These are phyloP conservation scores for Angophora floribunda DNA, from an alignment of 345 rosid species.

Conservation along the genomic window DNA sequence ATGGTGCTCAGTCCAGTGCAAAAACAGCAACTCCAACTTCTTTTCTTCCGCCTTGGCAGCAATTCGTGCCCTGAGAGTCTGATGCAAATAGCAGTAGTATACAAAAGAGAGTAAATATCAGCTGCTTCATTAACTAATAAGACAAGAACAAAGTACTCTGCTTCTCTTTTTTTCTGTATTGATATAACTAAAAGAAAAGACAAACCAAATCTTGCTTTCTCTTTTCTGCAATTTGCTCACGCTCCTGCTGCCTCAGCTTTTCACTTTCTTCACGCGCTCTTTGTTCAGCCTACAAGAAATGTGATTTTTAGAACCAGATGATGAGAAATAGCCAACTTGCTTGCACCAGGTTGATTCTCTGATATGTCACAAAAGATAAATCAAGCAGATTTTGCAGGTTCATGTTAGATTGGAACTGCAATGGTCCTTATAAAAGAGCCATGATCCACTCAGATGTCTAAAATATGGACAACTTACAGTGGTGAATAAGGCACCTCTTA, in stretches of 20 bases:
- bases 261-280: conserved; percentile 90
- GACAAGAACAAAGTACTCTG: not conserved
- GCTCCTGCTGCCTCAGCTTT: conserved; percentile 85
- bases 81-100: not conserved
- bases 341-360: not conserved
- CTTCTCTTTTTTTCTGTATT: not conserved
- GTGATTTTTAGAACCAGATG: not conserved
- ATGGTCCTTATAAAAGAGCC: not conserved
- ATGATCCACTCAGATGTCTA: not conserved
- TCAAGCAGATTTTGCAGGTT: not conserved
- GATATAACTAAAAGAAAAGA: not conserved
- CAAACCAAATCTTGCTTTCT: conserved; percentile 92
- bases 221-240: conserved; percentile 69
- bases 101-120: not conserved
- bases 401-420: not conserved
- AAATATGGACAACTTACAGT: not conserved
- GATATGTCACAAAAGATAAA: not conserved
- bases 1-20: conserved; percentile 94
- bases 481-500: not conserved
- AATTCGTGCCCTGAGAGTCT: conserved; percentile 91
- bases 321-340: not conserved
- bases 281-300: conserved; percentile 60
- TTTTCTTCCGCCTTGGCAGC: conserved; percentile 96
- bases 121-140: not conserved
- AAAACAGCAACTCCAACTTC: conserved; percentile 91